Conservation (phyloP, 108 stramenopile species). For the Nitzschia sp. region DNA sequence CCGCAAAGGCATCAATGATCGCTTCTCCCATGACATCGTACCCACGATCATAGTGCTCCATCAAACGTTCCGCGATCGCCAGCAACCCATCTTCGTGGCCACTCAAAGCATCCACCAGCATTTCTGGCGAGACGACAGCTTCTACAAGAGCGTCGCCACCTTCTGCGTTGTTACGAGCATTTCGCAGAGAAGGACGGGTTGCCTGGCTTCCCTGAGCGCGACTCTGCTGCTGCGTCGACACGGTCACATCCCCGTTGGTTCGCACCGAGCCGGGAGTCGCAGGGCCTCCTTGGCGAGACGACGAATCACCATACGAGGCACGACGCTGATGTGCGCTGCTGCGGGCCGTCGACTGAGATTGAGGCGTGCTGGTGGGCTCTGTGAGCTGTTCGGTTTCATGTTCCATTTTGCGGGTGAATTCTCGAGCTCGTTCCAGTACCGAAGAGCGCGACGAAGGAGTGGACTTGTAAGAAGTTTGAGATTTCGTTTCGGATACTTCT, state of each 20-base stretch:
- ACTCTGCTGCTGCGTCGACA: slow-evolving; percentile 5
- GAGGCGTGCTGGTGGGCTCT: slow-evolving; percentile 9
- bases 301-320: no score
- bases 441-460: slow-evolving; percentile 52
- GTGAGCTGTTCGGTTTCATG: slow-evolving; percentile 13
- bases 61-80: slow-evolving; percentile 84
- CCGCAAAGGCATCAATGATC: slow-evolving; percentile 81
- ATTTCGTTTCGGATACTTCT: slow-evolving; percentile 11
- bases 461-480: slow-evolving; percentile 39
- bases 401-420: slow-evolving; percentile 52
- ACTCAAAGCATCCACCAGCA: slow-evolving; percentile 82
- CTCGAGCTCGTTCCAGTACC: slow-evolving; percentile 56
- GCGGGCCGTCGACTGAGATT: slow-evolving; percentile 34
- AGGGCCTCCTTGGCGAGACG: background rate
- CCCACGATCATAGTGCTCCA: slow-evolving; percentile 82
- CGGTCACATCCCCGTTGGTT: background rate
- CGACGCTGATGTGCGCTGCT: no score
- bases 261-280: background rate
- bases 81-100: slow-evolving; percentile 88
- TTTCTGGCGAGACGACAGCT: slow-evolving; percentile 69
- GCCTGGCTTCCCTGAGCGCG: background rate
- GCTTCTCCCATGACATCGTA: slow-evolving; percentile 90
- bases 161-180: background rate
- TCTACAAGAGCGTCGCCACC: slow-evolving; percentile 22
- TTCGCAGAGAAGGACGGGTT: slow-evolving; percentile 1